Base-by-base conservation (phyloP, 2,329 filamentous ascomycete genomes). In the Calonectria pseudoturangicola region DNA sequence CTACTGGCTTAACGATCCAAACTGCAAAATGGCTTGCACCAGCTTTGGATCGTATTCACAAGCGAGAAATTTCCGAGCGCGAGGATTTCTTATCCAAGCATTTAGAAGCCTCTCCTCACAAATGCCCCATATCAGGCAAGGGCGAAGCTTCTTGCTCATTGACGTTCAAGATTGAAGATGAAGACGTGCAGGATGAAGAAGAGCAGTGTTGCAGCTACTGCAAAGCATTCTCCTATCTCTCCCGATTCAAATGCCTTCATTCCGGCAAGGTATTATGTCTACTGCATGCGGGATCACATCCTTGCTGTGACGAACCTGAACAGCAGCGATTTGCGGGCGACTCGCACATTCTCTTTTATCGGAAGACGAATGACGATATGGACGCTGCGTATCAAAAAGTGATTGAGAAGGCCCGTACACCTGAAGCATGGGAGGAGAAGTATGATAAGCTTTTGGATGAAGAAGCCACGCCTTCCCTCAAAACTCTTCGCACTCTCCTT, bases 11-110 rank as follows among this genome's bases (percentile, higher is more conserved):
- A 60, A 92, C 89, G 0, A 98, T 99, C 70, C 94, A 95, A 78
- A 98, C 95, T 2, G 95, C 97, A 1, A 98, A 97, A 84, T 99
- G 97, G 97, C 89, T 99, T 18, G 94, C 93, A 2, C 96, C 96
- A 0, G 97, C 97, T 2, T 86, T 99, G 27, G 91, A 95, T 65
- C 91, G 94, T 60, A 94, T 98, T 80, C 91, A 91, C 76, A 90
- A 92, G 71, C 92, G 95, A 39, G 97, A 98, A 85, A 79, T 92
- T 1, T 84, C 86, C 2, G 91, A 93, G 74, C 91, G 97, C 66
- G 88, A 92, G 63, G 86, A 89, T 1, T 96, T 98, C 79, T 81
- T 94, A 9, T 84, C 88, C 5, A 92, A 91, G 64, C 94, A 96
- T 80, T 88, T 89, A 68, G 88, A 90, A 73, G 80, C 83, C 27